Evolutionary conservation across 106 monocot genomes (phyloP).

Genomic region (Alisma plantagoaquatica): DNA sequence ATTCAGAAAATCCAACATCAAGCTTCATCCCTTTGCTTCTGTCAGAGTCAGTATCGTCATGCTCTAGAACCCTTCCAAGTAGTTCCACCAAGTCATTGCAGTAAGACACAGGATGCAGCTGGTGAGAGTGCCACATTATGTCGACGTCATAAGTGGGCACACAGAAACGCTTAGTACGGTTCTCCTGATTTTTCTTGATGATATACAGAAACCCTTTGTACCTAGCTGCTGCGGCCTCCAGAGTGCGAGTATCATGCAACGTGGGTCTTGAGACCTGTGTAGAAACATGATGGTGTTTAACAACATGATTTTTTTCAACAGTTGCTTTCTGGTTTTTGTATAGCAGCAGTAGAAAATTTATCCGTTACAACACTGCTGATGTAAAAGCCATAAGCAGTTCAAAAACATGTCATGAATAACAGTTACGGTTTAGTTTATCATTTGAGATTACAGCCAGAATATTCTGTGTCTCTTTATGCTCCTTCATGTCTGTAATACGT

Average conservation of each 20-base stretch:
- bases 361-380: too few species aligned
- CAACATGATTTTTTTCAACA: too few species aligned
- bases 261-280: conserved; percentile 63
- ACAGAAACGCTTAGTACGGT: conserved; percentile 41
- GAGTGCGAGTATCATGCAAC: conserved; percentile 46
- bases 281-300: conserved; percentile 17
- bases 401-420: too few species aligned
- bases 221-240: conserved; percentile 53
- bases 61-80: conserved; percentile 68
- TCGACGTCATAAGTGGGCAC: conserved; percentile 96
- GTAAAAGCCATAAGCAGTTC: too few species aligned
- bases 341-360: too few species aligned
- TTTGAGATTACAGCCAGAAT: too few species aligned
- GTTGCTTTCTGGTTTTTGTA: too few species aligned
- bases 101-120: conserved; percentile 69
- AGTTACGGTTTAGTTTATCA: too few species aligned
- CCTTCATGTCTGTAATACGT: too few species aligned
- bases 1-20: conserved; percentile 63
- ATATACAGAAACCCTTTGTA: conserved; percentile 88
- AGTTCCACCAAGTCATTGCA: conserved; percentile 57
- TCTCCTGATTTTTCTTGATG: conserved; percentile 70
- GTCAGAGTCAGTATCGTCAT: conserved; percentile 93
- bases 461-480: too few species aligned
- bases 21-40: conserved; percentile 78
- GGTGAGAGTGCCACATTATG: conserved; percentile 96